A percentile compares a stretch with the other conserved stretches of the same genome.
phyloP scores from a whole-genome alignment of 2,329 filamentous ascomycete species.

The Waltergamsia citrina region DNA sequence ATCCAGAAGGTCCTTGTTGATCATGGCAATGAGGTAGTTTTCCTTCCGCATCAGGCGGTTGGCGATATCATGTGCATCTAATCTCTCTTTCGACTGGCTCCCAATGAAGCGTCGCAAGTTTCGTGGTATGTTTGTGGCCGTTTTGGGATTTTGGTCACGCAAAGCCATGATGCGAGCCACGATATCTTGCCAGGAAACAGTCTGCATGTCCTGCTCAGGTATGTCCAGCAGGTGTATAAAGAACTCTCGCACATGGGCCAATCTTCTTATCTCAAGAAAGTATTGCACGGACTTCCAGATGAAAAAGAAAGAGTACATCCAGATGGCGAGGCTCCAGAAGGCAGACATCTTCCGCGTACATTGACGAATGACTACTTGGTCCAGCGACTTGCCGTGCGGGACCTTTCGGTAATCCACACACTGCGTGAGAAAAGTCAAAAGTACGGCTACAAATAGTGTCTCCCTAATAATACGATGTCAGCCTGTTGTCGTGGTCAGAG shows the following conservation, averaged over 20 bases:
- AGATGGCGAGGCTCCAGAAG: constrained; percentile 68
- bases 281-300: constrained; percentile 71
- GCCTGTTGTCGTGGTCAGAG: not conserved
- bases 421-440: constrained; percentile 75
- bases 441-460: constrained; percentile 70
- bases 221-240: constrained; percentile 76
- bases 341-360: constrained; percentile 71
- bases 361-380: constrained; percentile 53
- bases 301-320: constrained; percentile 81
- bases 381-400: constrained; percentile 49
- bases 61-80: constrained; percentile 95
- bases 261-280: constrained; percentile 60
- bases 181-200: constrained; percentile 87
- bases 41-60: constrained; percentile 94
- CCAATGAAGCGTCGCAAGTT: constrained; percentile 52
- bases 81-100: constrained; percentile 82
- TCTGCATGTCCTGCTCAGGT: constrained; percentile 78
- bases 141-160: constrained; percentile 79
- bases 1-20: constrained; percentile 94
- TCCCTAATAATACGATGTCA: constrained; percentile 41
- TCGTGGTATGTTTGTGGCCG: constrained; percentile 46
- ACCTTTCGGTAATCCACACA: constrained; percentile 77
- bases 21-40: constrained; percentile 92
- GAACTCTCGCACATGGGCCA: constrained; percentile 76
- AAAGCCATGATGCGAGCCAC: constrained; percentile 78